Base-by-base conservation (phyloP, 129 eudicot species). In the Centrapalus pauciflorus region DNA sequence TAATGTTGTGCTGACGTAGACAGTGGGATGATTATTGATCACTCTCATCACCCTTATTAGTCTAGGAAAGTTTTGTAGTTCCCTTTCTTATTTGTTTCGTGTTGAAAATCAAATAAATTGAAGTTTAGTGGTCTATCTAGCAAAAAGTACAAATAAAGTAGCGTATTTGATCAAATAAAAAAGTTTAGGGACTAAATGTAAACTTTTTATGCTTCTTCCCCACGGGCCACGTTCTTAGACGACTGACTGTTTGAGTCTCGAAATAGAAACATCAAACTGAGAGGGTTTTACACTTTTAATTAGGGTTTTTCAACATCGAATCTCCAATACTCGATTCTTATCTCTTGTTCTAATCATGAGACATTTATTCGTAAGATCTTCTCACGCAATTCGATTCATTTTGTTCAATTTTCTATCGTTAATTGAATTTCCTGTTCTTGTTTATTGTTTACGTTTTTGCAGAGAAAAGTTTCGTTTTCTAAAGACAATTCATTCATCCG, bases 381-480 rank as follows among this genome's bases (percentile, higher is more conserved):
- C n/a, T 28, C 33, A n/a, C 4, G 64, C 3, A 33, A n/a, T 33
- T 23, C 23, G 0, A 2, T 49, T 11, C 7, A 12, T 67, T 67
- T 35, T 51, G 16, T 12, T 23, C 37, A 4, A 20, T 52, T 67
- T 67, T 14, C 56, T 12, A 58, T 24, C 29, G 46, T 43, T 48
- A 20, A 41, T 58, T 20, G 25, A 26, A 50, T 28, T 55, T 48
- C 11, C 23, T 56, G 49, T 7, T 51, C 21, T 12, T 24, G 12
- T 59, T 58, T 21, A 49, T 56, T 25, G 33, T 46, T 35, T 34
- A 11, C 43, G 26, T 12, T 51, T 69, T 78, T 72, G 50, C 84
- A 85, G 94, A 76, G 79, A 60, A 83, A 77, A 29, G 7, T 25
- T 73, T 56, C 76, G 34, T 50, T 78, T 19, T 35, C 63, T 33